Conservation (phyloP, 768 basidiomycete genomes). For the Trametes cinnabarina region DNA sequence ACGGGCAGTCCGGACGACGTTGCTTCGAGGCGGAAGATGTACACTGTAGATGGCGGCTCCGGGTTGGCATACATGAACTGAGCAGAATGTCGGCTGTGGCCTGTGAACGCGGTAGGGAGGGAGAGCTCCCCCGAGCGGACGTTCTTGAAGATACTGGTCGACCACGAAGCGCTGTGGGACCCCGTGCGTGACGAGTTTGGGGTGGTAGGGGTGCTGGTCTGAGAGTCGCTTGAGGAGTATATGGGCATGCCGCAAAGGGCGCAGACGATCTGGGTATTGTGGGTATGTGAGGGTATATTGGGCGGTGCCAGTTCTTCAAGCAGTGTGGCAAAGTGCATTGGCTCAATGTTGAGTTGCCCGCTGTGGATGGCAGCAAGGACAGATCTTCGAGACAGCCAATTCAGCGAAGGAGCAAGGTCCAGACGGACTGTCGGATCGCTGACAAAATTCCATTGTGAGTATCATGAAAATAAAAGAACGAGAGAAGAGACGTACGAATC, state of each 20-base stretch:
- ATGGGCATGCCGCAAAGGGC: slow-evolving; percentile 73
- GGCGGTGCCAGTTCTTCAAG: slow-evolving; percentile 51
- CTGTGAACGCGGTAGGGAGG: background rate
- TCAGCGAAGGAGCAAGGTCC: slow-evolving; percentile 90
- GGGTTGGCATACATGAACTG: slow-evolving; percentile 27
- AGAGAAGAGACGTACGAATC: slow-evolving; percentile 73
- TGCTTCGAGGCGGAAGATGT: slow-evolving; percentile 63
- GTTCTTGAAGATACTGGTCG: slow-evolving; percentile 60
- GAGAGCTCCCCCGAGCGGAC: slow-evolving; percentile 37
- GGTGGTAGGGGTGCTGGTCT: slow-evolving; percentile 24
- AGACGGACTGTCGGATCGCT: slow-evolving; percentile 92
- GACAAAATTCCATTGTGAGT: slow-evolving; percentile 7
- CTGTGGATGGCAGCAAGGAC: slow-evolving; percentile 82
- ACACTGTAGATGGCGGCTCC: slow-evolving; percentile 45
- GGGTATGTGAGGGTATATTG: slow-evolving; percentile 44
- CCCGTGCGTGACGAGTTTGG: slow-evolving; percentile 35
- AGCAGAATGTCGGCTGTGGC: slow-evolving; percentile 7
- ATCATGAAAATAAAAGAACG: background rate
- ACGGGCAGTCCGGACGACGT: slow-evolving; percentile 29
- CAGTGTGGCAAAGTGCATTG: slow-evolving; percentile 62
- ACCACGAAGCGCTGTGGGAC: slow-evolving; percentile 43
- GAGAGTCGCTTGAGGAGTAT: slow-evolving; percentile 37
- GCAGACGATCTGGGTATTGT: slow-evolving; percentile 59
- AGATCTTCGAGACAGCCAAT: slow-evolving; percentile 88
- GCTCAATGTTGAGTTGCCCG: slow-evolving; percentile 87